A percentile compares a stretch with the other conserved stretches of the same genome.
Evolutionary conservation across 2,329 filamentous ascomycete species (phyloP).

Genomic region (Xylariaceae sp.): DNA sequence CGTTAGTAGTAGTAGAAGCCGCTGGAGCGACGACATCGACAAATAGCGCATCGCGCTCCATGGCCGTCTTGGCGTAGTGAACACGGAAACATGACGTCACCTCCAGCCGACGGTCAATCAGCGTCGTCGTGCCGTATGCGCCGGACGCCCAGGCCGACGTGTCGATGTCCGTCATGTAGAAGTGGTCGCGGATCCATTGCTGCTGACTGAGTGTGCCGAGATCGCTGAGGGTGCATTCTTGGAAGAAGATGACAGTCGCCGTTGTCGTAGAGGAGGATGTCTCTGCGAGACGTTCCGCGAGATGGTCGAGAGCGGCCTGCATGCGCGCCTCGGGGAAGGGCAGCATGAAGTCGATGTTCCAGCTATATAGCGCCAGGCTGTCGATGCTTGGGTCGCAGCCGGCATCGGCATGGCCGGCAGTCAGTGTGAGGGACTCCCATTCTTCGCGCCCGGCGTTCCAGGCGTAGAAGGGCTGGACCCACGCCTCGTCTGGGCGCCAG

Average conservation of each 20-base stretch:
- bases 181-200: slow-evolving; percentile 41
- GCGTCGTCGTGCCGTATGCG: slow-evolving; percentile 46
- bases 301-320: slow-evolving; percentile 24
- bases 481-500: neutral
- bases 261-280: slow-evolving; percentile 8
- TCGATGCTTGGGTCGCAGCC: neutral
- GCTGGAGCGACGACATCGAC: slow-evolving; percentile 38
- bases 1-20: neutral
- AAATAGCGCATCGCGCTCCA: slow-evolving; percentile 48
- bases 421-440: neutral
- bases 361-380: slow-evolving; percentile 25
- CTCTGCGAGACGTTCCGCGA: slow-evolving; percentile 5
- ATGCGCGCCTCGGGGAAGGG: slow-evolving; percentile 26
- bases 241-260: slow-evolving; percentile 42
- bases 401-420: neutral
- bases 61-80: slow-evolving; percentile 40
- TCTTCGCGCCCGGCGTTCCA: neutral
- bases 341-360: slow-evolving; percentile 34
- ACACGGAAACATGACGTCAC: slow-evolving; percentile 43
- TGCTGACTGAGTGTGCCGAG: slow-evolving; percentile 38
- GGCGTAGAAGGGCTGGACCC: neutral
- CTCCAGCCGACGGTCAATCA: slow-evolving; percentile 42
- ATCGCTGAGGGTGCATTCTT: slow-evolving; percentile 45
- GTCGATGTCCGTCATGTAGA: slow-evolving; percentile 43
- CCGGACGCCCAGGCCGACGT: slow-evolving; percentile 37